Percentiles rank a stretch among this genome's conserved stretches.
phyloP scores from a whole-genome alignment of 2,329 filamentous ascomycete species.

The Monilinia fructicola region DNA sequence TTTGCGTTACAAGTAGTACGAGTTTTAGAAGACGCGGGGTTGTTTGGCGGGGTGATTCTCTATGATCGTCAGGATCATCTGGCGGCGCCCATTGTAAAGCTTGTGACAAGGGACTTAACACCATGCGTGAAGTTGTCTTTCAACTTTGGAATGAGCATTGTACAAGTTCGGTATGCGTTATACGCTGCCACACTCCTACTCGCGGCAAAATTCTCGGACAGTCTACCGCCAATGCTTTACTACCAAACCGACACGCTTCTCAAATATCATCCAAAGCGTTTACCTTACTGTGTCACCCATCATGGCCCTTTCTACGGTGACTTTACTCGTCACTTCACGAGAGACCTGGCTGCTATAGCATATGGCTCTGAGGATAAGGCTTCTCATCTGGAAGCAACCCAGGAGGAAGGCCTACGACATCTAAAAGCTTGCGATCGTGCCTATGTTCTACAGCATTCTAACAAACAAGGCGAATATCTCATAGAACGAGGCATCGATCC shows the following conservation, averaged over 20 bases:
- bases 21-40: conserved; percentile 23
- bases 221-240: conserved; percentile 24
- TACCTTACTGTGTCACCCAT: conserved; percentile 28
- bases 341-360: conserved; percentile 25
- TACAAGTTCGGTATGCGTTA: conserved; percentile 25
- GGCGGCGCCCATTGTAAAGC: conserved; percentile 17
- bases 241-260: conserved; percentile 28
- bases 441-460: conserved; percentile 27
- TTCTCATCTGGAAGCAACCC: conserved; percentile 23
- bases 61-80: conserved; percentile 26
- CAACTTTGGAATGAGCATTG: conserved; percentile 24
- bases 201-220: conserved; percentile 4
- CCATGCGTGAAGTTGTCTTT: conserved; percentile 25
- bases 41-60: conserved; percentile 27
- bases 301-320: conserved; percentile 28
- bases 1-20: conserved; percentile 26
- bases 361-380: conserved; percentile 27
- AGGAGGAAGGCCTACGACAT: conserved; percentile 24
- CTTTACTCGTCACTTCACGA: conserved; percentile 24
- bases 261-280: conserved; percentile 24
- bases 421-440: conserved; percentile 23
- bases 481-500: conserved; percentile 24
- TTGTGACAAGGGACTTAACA: conserved; percentile 21
- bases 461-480: conserved; percentile 27
- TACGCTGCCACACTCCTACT: conserved; percentile 22